Base-by-base conservation (phyloP, 192 early-diverging fungal genomes). In the Linnemannia hyalina region DNA sequence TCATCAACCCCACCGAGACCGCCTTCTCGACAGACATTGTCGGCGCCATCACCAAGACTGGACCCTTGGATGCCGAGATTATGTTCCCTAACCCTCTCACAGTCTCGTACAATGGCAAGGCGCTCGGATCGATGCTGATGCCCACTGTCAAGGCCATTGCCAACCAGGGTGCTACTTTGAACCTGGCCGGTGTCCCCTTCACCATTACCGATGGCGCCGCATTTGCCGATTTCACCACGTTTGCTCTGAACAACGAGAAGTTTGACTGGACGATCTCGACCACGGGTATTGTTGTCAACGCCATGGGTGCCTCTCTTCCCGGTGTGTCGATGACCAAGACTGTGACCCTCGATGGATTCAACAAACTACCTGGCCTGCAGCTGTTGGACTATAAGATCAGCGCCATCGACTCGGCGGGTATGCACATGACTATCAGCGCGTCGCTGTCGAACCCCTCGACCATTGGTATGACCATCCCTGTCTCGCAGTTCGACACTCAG, bases 11-110 rank as follows among this genome's bases (percentile, higher is more conserved):
- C 46, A 85, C 77, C 52, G 80, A 89, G 3, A 73, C 68, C 70
- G 68, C 49, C 18, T 88, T 88, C 75, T 70, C 47, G 3, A 88
- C 89, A 18, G 78, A 88, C 60, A 87, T 92, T 81, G 76, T 76
- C 70, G 90, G 90, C 47, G 49, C 80, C n/a, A 90, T 93, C 57
- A 82, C 81, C 20, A 54, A 81, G 36, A 90, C 92, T 11, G 92
- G 92, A 78, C 91, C 91, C 6, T 73, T 93, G 73, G 81, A 83
- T 57, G 91, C 92, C 68, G 42, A 57, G 3, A 92, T 93, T 74
- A 7, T 71, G 38, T 90, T 93, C 82, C 88, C 89, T 70, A 73
- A 74, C 42, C 85, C 88, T 35, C 70, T 90, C 55, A 86, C 76
- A 41, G 75, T 92, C 71, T 63, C 80, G 18, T 92, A 81, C 77